Conservation (phyloP, 2,329 filamentous ascomycete genomes). For the Cytospora piceicola region DNA sequence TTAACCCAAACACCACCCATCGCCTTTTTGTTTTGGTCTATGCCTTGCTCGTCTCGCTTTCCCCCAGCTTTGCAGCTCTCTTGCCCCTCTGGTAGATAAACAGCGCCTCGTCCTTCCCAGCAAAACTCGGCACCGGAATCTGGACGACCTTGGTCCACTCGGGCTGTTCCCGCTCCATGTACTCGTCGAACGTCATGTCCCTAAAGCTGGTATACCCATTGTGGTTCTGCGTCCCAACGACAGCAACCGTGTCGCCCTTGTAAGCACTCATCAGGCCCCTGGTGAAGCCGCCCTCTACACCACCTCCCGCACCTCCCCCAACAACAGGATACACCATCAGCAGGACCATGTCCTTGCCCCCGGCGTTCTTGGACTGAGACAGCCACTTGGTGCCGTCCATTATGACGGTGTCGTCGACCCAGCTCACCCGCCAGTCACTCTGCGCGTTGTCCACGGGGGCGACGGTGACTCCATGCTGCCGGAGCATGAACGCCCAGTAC, state of each 20-base stretch:
- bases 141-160: slow-evolving; percentile 65
- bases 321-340: slow-evolving; percentile 76
- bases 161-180: slow-evolving; percentile 60
- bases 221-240: slow-evolving; percentile 73
- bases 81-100: slow-evolving; percentile 65
- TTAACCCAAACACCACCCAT: not conserved
- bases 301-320: slow-evolving; percentile 65
- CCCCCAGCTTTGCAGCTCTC: slow-evolving; percentile 36
- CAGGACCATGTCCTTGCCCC: slow-evolving; percentile 61
- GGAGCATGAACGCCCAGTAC: slow-evolving; percentile 76
- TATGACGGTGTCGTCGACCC: slow-evolving; percentile 69
- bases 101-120: slow-evolving; percentile 75
- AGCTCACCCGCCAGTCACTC: slow-evolving; percentile 69
- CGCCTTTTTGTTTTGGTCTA: not conserved
- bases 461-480: slow-evolving; percentile 58
- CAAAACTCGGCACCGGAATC: slow-evolving; percentile 73
- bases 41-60: not conserved
- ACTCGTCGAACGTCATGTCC: slow-evolving; percentile 66
- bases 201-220: slow-evolving; percentile 76
- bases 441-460: slow-evolving; percentile 69
- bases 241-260: slow-evolving; percentile 66
- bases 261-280: slow-evolving; percentile 64
- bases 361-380: slow-evolving; percentile 43
- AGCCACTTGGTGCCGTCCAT: slow-evolving; percentile 65
- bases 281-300: slow-evolving; percentile 67